Conservation (phyloP, 257 asterid species). For the Salvia hispanica region DNA sequence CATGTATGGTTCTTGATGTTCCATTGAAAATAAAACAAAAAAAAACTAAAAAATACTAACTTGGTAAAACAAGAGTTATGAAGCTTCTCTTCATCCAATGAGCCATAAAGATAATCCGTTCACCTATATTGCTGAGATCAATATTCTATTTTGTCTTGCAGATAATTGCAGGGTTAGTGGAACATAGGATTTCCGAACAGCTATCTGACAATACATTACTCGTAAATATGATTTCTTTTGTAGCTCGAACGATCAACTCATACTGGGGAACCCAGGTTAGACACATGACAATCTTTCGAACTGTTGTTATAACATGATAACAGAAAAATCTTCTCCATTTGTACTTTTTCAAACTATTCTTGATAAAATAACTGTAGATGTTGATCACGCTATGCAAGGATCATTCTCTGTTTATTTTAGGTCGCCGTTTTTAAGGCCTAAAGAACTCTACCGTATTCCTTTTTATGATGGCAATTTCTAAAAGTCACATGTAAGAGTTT, state of each 20-base stretch:
- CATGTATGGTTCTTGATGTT: not conserved
- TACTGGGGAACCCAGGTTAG: slow-evolving; percentile 15
- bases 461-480: not conserved
- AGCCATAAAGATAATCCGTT: not conserved
- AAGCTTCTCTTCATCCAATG: not conserved
- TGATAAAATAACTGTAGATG: not conserved
- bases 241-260: slow-evolving; percentile 21
- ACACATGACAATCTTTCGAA: not conserved
- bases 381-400: not conserved
- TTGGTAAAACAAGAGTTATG: slow-evolving; percentile 7
- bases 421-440: not conserved
- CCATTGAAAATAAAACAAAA: not conserved
- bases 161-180: slow-evolving; percentile 14
- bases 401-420: not conserved
- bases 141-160: not conserved
- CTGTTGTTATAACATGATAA: slow-evolving; percentile 57
- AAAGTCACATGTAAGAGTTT: not conserved
- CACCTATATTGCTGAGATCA: slow-evolving; percentile 7
- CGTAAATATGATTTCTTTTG: slow-evolving; percentile 9
- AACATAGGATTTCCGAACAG: slow-evolving; percentile 19
- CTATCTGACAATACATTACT: slow-evolving; percentile 10
- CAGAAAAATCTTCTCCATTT: not conserved
- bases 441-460: slow-evolving; percentile 4
- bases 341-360: not conserved
- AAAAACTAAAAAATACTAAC: not conserved